Evolutionary conservation across 2,329 filamentous ascomycete species (phyloP).

Genomic region (Lasiodiplodia theobromae): DNA sequence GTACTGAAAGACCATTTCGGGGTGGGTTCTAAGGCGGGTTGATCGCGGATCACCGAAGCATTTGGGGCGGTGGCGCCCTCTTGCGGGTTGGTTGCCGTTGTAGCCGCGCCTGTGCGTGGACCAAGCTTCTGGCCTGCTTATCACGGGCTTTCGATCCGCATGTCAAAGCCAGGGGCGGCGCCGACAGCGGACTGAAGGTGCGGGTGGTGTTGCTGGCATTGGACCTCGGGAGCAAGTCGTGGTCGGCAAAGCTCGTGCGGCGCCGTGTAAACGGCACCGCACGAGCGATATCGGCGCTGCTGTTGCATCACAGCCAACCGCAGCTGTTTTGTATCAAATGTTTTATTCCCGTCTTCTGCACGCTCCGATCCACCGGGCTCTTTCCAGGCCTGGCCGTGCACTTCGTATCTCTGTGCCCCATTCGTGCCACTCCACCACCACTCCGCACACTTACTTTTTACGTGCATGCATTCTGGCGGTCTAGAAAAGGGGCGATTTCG

Average conservation of each 20-base stretch:
- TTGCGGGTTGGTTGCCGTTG: conserved; percentile 1
- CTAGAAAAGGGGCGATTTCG: conserved; percentile 1
- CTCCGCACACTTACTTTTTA: conserved; percentile 2
- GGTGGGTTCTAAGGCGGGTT: neutral
- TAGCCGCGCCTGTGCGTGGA: neutral
- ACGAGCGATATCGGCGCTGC: conserved; percentile 9
- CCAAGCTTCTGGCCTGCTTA: neutral
- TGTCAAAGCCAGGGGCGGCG: neutral
- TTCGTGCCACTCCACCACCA: neutral
- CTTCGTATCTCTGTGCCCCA: conserved; percentile 4
- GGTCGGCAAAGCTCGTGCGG: neutral
- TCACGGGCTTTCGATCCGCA: neutral
- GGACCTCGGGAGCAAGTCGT: neutral
- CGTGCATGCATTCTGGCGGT: conserved; percentile 11
- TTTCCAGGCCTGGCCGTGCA: neutral
- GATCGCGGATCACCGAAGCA: conserved; percentile 21
- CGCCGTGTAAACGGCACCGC: neutral
- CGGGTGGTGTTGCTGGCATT: neutral
- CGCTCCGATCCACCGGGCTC: neutral
- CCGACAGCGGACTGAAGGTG: neutral
- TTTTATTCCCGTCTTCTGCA: neutral
- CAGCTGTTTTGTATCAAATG: conserved; percentile 5
- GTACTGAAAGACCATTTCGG: neutral
- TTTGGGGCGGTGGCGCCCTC: neutral
- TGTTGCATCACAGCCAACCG: neutral